These are phyloP conservation scores for Clathrospora elynae DNA, from an alignment of 2,329 filamentous ascomycete species.

Conservation along the genomic window DNA sequence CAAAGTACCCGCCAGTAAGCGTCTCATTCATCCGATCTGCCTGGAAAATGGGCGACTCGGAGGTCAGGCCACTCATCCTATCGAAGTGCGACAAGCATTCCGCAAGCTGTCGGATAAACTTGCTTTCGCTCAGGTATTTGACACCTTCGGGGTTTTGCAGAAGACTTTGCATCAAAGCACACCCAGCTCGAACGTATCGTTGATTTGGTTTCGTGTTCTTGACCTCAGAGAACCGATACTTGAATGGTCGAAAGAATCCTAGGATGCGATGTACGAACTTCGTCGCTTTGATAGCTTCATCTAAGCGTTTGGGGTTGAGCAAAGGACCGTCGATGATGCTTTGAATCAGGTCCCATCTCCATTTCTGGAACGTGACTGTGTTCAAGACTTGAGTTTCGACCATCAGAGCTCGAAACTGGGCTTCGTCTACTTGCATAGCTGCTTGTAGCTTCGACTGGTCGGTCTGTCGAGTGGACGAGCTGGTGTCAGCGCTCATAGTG, in stretches of 20 bases:
- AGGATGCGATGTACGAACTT: conserved; percentile 96
- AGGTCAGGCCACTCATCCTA: conserved; percentile 74
- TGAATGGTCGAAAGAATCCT: conserved; percentile 96
- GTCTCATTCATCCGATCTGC: conserved; percentile 82
- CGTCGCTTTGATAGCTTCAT: conserved; percentile 91
- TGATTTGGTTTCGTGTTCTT: conserved; percentile 91
- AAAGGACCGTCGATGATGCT: conserved; percentile 91
- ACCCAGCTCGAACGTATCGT: conserved; percentile 89
- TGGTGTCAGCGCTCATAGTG: conserved; percentile 24
- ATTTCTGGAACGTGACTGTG: conserved; percentile 89
- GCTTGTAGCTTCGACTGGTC: conserved; percentile 59
- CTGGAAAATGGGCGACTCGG: conserved; percentile 87
- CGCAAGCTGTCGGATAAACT: conserved; percentile 88
- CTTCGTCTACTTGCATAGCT: conserved; percentile 67
- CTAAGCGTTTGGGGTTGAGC: conserved; percentile 85
- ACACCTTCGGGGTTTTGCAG: conserved; percentile 84
- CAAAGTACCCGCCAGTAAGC: conserved; percentile 89
- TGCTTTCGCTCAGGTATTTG: conserved; percentile 86
- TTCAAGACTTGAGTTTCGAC: conserved; percentile 84
- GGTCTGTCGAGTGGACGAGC: conserved; percentile 46
- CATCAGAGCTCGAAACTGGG: conserved; percentile 65
- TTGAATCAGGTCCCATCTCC: conserved; percentile 95
- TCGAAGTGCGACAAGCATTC: conserved; percentile 96
- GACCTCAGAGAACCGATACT: conserved; percentile 89
- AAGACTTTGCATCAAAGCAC: conserved; percentile 82